phyloP scores from a whole-genome alignment of 2,329 filamentous ascomycete genomes.

The Stagonosporopsis chrysanthemi region DNA sequence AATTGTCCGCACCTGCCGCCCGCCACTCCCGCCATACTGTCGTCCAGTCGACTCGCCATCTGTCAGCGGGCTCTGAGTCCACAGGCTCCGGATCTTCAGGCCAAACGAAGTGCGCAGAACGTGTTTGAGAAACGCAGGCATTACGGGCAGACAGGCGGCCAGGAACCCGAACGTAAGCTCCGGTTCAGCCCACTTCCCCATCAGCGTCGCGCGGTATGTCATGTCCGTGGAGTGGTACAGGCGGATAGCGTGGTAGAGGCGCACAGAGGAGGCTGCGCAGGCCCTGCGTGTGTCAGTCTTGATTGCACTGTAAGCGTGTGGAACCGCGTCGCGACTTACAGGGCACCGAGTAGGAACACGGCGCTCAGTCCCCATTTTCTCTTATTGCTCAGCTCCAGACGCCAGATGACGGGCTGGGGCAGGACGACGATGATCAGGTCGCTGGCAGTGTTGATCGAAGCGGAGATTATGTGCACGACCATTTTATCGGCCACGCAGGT shows the following conservation, averaged over 20 bases:
- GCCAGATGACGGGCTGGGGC: constrained; percentile 30
- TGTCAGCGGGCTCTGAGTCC: constrained; percentile 4
- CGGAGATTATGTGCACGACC: constrained; percentile 26
- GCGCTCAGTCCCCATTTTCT: constrained; percentile 22
- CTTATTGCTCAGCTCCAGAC: constrained; percentile 18
- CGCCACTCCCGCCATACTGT: neutral
- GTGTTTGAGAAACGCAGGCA: constrained; percentile 24
- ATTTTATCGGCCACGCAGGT: constrained; percentile 21
- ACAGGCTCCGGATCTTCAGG: neutral
- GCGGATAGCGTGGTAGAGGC: constrained; percentile 22
- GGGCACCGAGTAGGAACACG: constrained; percentile 22
- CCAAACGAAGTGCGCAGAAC: constrained; percentile 6
- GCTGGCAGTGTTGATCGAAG: constrained; percentile 28
- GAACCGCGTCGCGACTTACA: constrained; percentile 12
- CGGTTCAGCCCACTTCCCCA: constrained; percentile 28
- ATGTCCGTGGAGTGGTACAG: constrained; percentile 19
- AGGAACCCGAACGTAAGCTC: constrained; percentile 28
- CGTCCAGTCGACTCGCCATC: neutral
- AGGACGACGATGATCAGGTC: constrained; percentile 29
- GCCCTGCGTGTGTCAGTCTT: constrained; percentile 11
- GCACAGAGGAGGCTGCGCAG: constrained; percentile 18
- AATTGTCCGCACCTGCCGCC: constrained; percentile 1
- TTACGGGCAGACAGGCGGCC: constrained; percentile 24
- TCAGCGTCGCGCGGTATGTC: constrained; percentile 21
- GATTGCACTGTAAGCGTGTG: neutral